These are phyloP conservation scores for Calonectria multiphialidica DNA, from an alignment of 2,329 filamentous ascomycete genomes.

Conservation along the genomic window DNA sequence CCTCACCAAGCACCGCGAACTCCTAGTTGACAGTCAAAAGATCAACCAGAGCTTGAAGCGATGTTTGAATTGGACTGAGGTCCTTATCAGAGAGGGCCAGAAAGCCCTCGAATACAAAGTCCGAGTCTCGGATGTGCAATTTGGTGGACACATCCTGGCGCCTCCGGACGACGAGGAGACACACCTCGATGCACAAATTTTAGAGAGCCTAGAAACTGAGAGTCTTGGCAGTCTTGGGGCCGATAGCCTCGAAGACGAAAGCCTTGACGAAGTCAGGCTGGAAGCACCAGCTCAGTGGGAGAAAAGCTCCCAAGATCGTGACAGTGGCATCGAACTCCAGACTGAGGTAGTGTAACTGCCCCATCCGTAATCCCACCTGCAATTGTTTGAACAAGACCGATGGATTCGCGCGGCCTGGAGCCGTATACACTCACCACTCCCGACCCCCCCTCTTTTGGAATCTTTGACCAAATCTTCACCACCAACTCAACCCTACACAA, in stretches of 20 bases:
- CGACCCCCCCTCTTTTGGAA: slow-evolving; percentile 16
- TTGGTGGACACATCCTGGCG: slow-evolving; percentile 84
- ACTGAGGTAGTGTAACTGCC: slow-evolving; percentile 50
- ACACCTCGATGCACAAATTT: slow-evolving; percentile 40
- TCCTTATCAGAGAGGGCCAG: slow-evolving; percentile 88
- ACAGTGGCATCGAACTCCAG: slow-evolving; percentile 65
- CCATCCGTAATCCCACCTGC: neutral
- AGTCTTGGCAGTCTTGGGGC: neutral
- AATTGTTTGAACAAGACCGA: neutral
- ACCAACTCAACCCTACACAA: slow-evolving; percentile 20
- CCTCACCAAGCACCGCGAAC: slow-evolving; percentile 87
- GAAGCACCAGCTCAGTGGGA: slow-evolving; percentile 47
- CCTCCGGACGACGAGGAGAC: slow-evolving; percentile 71
- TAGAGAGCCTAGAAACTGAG: slow-evolving; percentile 19
- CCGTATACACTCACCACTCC: slow-evolving; percentile 29
- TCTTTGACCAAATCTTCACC: slow-evolving; percentile 24
- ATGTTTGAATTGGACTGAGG: slow-evolving; percentile 90
- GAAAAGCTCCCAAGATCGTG: slow-evolving; percentile 60
- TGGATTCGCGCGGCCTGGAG: slow-evolving; percentile 25
- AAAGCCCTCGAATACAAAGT: slow-evolving; percentile 90
- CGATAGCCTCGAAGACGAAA: too few relatives aligned
- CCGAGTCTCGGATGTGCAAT: slow-evolving; percentile 80
- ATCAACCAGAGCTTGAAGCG: slow-evolving; percentile 95
- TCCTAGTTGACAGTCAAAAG: slow-evolving; percentile 91
- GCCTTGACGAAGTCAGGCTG: neutral